Evolutionary conservation across 164 flowering plant genomes (phyloP).

Genomic region (Paratinospora sagittata): DNA sequence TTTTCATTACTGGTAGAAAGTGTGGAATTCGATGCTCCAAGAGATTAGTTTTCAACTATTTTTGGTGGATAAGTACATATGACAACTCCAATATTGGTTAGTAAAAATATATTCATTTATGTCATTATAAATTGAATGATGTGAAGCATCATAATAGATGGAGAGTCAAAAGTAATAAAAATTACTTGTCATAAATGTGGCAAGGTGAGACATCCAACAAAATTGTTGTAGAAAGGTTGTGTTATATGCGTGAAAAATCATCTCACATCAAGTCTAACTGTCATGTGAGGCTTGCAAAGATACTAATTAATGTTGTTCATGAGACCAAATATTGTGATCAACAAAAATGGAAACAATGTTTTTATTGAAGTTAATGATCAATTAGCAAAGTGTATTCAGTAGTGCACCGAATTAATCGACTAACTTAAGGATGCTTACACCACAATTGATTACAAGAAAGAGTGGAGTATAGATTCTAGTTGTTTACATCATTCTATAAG

Average conservation of each 20-base stretch:
- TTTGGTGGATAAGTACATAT: no score
- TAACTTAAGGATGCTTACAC: background rate
- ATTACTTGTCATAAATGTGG: no score
- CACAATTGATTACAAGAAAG: constrained; percentile 7
- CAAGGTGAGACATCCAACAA: no score
- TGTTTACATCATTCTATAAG: constrained; percentile 8
- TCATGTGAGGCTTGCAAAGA: background rate
- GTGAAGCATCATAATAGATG: no score
- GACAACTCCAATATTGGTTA: no score
- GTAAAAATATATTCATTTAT: no score
- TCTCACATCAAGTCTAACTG: background rate
- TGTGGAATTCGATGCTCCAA: no score
- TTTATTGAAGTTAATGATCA: constrained; percentile 8
- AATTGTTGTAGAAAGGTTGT: background rate
- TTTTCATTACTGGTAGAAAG: no score
- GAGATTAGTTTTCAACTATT: no score
- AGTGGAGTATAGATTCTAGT: constrained; percentile 10
- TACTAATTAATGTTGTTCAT: background rate
- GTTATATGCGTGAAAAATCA: background rate
- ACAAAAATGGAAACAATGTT: constrained; percentile 2
- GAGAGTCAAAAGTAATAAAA: no score
- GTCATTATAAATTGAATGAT: no score
- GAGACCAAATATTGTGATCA: background rate
- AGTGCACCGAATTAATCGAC: background rate
- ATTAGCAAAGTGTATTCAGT: background rate